Percentiles rank a stretch among this genome's conserved stretches.
phyloP scores from a whole-genome alignment of 768 basidiomycete species.

The Chalciporus chontae region DNA sequence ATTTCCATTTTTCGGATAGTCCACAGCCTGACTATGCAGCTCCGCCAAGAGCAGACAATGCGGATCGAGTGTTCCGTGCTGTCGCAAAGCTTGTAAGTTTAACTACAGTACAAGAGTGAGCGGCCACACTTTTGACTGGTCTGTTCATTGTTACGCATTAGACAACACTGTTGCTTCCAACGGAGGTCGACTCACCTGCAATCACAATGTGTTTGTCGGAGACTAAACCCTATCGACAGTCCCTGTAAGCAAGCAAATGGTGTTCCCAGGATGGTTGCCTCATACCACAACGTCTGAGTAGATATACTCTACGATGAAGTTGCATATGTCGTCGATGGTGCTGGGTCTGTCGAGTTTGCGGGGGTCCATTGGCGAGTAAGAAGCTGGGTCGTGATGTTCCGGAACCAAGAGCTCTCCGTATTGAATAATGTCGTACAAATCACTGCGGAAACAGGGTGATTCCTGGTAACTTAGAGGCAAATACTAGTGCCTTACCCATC shows the following conservation, averaged over 20 bases:
- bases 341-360: slow-evolving; percentile 43
- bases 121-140: slow-evolving; percentile 61
- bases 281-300: slow-evolving; percentile 75
- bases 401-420: slow-evolving; percentile 54
- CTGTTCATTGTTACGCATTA: slow-evolving; percentile 32
- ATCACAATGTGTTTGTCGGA: slow-evolving; percentile 67
- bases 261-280: background rate
- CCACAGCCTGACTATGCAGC: slow-evolving; percentile 63
- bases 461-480: background rate
- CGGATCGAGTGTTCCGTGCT: slow-evolving; percentile 61
- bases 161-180: background rate
- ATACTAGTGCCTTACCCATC: slow-evolving; percentile 52
- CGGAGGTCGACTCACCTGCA: slow-evolving; percentile 46
- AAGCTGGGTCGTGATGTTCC: slow-evolving; percentile 45
- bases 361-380: slow-evolving; percentile 41
- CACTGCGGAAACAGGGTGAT: slow-evolving; percentile 37
- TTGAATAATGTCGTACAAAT: slow-evolving; percentile 60
- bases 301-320: slow-evolving; percentile 83
- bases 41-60: slow-evolving; percentile 56
- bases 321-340: slow-evolving; percentile 66
- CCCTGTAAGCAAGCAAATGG: slow-evolving; percentile 4
- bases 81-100: slow-evolving; percentile 3
- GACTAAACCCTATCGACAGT: slow-evolving; percentile 53
- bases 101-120: background rate
- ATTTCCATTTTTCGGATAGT: slow-evolving; percentile 76